Conservation (phyloP, 2,329 filamentous ascomycete species). For the Fusarium torreyae region DNA sequence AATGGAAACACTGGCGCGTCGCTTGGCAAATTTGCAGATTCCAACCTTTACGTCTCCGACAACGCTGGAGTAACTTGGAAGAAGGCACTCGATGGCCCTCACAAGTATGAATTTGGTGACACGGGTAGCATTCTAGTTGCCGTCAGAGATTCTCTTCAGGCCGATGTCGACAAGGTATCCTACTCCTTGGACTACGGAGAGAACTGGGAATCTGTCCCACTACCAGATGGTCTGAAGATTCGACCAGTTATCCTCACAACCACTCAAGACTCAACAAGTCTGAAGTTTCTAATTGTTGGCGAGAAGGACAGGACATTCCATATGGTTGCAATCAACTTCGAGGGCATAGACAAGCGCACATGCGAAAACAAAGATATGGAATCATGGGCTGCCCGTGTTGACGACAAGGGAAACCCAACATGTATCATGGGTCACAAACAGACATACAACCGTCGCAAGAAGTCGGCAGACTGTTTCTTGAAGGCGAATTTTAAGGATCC, state of each 20-base stretch:
- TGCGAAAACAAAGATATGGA: conserved; percentile 87
- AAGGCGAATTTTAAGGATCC: conserved; percentile 88
- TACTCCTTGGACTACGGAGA: conserved; percentile 95
- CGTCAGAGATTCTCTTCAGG: conserved; percentile 78
- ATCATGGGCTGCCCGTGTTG: conserved; percentile 87
- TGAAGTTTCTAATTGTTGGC: conserved; percentile 89
- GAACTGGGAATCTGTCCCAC: conserved; percentile 80
- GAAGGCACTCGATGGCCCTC: conserved; percentile 80
- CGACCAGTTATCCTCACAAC: conserved; percentile 84
- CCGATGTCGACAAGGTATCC: conserved; percentile 70
- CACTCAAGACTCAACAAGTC: conserved; percentile 90
- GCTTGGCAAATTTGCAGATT: conserved; percentile 79
- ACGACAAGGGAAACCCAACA: conserved; percentile 83
- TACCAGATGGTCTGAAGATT: conserved; percentile 78
- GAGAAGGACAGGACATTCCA: conserved; percentile 70
- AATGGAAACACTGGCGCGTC: conserved; percentile 89
- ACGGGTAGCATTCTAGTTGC: conserved; percentile 91
- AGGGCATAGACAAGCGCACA: conserved; percentile 82
- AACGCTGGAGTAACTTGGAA: conserved; percentile 91
- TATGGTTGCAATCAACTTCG: conserved; percentile 87
- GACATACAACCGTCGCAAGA: conserved; percentile 87
- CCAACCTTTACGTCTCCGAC: conserved; percentile 89
- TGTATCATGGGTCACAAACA: conserved; percentile 98
- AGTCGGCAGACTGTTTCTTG: conserved; percentile 90
- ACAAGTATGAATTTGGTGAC: conserved; percentile 97